Base-by-base conservation (phyloP, 2,329 filamentous ascomycete species). In the Dothideomycetidae sp. region DNA sequence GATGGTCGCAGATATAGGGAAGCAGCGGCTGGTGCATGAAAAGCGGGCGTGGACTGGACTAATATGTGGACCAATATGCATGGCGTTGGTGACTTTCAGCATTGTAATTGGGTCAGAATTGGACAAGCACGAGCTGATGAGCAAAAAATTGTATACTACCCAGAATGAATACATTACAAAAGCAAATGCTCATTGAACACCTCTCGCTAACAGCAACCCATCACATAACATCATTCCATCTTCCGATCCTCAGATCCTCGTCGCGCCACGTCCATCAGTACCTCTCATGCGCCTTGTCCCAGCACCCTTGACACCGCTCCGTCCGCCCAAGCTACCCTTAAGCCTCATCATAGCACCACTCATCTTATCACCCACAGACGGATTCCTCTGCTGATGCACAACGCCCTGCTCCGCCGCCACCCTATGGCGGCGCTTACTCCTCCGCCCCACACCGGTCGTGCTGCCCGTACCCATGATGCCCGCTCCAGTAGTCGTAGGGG, bases 311-410 rank as follows among this genome's bases (percentile, higher is more conserved):
- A 79, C 60, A 15, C 76, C 81, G 2, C 80, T 77, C 29, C 74
- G 67, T 33, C 72, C 59, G 1, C 77, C 85, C 40, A 88, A 53
- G 37, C 64, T 72, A 5, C 82, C 81, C 57, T 74, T 75, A 45
- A 88, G 58, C 63, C 72, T 82, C 62, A 81, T 66, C 55, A 88
- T 63, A 0, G 80, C 81, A 12, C 82, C 82, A 34, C 71, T 76
- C 48, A 88, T 68, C 60, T 86, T 88, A 62, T 88, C 81, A 32
- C 78, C 78, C 46, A 86, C 63, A 28, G 68, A 72, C 3, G 73
- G 68, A 50, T 76, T 73, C 51, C 80, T 73, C 54, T 73, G 71
- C 37, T 82, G 78, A 53, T 79, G 75, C 43, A 73, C 69, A 11
- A 62, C 60, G 2, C 61, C 61, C 35, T 67, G 50, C 11, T 59